phyloP scores from a whole-genome alignment of 2,329 filamentous ascomycete species.

The Cladophialophora exuberans region DNA sequence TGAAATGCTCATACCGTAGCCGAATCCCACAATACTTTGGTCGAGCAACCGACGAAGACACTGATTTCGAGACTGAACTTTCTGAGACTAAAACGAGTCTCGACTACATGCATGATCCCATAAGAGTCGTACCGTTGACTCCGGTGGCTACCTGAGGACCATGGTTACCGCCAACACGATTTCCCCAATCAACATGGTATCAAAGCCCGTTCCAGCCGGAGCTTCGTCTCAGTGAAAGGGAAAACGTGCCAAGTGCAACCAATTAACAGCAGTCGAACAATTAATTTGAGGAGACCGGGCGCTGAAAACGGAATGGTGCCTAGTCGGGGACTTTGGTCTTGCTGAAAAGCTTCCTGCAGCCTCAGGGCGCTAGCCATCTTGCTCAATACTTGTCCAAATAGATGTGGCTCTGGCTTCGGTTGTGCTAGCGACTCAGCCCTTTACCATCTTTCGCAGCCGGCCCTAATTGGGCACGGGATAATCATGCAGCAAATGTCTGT shows the following conservation, averaged over 20 bases:
- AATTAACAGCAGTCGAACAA: neutral
- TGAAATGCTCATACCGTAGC: too few relatives aligned
- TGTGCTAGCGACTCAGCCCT: constrained; percentile 4
- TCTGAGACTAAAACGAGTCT: too few relatives aligned
- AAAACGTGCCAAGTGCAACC: neutral
- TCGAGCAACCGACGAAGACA: too few relatives aligned
- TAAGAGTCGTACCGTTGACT: neutral
- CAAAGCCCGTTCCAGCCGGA: neutral
- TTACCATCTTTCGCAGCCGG: neutral
- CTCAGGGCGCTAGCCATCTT: neutral
- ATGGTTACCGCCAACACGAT: neutral
- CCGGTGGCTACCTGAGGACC: neutral
- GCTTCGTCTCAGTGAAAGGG: neutral
- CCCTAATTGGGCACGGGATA: neutral
- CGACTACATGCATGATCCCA: neutral
- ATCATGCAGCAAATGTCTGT: neutral
- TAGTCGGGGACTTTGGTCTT: neutral
- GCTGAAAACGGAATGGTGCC: neutral
- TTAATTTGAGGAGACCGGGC: neutral
- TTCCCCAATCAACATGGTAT: neutral
- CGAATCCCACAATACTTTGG: too few relatives aligned
- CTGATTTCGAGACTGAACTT: too few relatives aligned
- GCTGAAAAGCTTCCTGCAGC: neutral
- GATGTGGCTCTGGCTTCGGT: neutral
- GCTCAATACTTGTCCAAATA: neutral